phyloP scores from a whole-genome alignment of 2,329 filamentous ascomycete species.

The Talaromyces sp. region DNA sequence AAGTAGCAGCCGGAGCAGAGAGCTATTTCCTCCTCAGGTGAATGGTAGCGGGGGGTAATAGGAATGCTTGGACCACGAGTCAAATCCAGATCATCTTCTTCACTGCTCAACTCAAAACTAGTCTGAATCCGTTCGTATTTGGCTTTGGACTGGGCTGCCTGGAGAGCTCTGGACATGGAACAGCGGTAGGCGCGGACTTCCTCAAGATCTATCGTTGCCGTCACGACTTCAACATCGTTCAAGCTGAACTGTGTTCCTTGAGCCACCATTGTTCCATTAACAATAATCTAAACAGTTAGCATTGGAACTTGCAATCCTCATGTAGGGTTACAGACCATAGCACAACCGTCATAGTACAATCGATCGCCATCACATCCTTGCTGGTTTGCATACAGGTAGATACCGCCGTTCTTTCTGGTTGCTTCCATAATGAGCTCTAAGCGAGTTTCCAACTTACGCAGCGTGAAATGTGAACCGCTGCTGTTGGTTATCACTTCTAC shows the following conservation, averaged over 20 bases:
- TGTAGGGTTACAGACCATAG: conserved; percentile 50
- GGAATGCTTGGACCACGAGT: conserved; percentile 16
- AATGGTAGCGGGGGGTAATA: conserved; percentile 18
- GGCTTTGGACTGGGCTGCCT: conserved; percentile 21
- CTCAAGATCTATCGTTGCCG: conserved; percentile 62
- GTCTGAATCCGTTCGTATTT: conserved; percentile 28
- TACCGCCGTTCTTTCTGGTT: conserved; percentile 44
- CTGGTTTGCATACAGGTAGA: conserved; percentile 41
- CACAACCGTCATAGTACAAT: conserved; percentile 56
- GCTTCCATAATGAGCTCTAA: conserved; percentile 61
- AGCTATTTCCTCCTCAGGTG: conserved; percentile 26
- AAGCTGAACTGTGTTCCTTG: conserved; percentile 26
- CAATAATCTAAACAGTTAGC: conserved; percentile 43
- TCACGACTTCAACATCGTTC: conserved; percentile 57
- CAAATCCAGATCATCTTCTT: conserved; percentile 18
- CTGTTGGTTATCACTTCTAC: conserved; percentile 66
- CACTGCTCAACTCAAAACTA: conserved; percentile 22
- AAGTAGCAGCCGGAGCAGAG: conserved; percentile 22
- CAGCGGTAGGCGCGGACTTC: conserved; percentile 52
- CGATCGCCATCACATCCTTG: conserved; percentile 53
- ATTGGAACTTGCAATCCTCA: conserved; percentile 24
- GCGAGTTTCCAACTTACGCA: conserved; percentile 61
- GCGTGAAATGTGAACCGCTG: conserved; percentile 43
- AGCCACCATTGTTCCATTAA: conserved; percentile 44
- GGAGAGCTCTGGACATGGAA: conserved; percentile 24